Evolutionary conservation across 2,329 filamentous ascomycete genomes (phyloP), one percentile per base, ranked within the genome.

Genomic region (Pezicula radicicola): DNA sequence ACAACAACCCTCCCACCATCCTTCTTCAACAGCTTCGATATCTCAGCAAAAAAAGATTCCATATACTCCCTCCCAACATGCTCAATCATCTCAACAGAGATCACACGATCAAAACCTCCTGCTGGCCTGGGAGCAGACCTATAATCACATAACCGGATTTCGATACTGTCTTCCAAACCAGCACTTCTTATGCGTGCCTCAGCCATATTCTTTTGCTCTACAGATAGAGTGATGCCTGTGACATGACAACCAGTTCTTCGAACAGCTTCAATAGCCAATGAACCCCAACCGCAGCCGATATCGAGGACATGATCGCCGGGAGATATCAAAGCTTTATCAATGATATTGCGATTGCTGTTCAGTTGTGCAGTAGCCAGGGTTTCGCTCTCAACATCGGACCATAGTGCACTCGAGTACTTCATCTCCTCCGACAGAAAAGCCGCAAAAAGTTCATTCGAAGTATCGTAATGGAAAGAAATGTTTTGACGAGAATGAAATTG

Each of bases 11-110:
- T 35, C 9, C 44, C 44, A 2, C 30, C 25, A 16, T 30, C 25
- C 13, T 21, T 21, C 25, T 46, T 46, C 30, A 46, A n/a, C 5
- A 25, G 21, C 10, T 19, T 46, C 10, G 25, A 30, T 15, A 46
- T 46, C 6, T 16, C 10, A 3, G 12, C 70, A 63, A 89, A 89
- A 62, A 88, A 89, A 2, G 78, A 83, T 12, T 74, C 72, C 35
- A 89, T 67, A 57, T 79, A 88, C 60, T 86, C 81, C 49, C 78
- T 73, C 2, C 86, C 86, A 0, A 89, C 86, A 2, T 83, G 83
- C 68, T 89, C 86, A 19, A 89, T 72, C 86, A 89, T 89, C 64
- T 89, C 86, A 52, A 89, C 87, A 9, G 83, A 87, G 6, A 89
- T 75, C 9, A 88, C 75, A 63, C 87, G 88, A 69, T 89, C 86